Conservation (phyloP, 2,329 filamentous ascomycete species). For the Botrytis elliptica region DNA sequence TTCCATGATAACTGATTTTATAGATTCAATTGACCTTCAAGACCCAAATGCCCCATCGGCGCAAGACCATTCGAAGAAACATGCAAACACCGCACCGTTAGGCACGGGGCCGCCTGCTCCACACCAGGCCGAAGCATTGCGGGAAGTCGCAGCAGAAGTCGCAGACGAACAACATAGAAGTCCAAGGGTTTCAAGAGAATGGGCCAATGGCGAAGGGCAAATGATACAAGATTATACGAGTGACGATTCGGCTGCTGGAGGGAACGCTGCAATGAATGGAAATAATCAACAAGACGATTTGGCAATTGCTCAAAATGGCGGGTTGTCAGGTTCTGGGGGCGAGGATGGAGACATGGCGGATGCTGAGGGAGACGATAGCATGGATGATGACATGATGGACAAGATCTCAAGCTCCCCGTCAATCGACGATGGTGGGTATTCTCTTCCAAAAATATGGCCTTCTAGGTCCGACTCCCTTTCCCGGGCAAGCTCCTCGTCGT, state of each 20-base stretch:
- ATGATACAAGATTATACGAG: slow-evolving; percentile 43
- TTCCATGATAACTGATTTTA: slow-evolving; percentile 27
- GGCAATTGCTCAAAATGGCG: slow-evolving; percentile 62
- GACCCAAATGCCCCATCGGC: slow-evolving; percentile 78
- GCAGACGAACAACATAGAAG: slow-evolving; percentile 68
- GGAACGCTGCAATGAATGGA: slow-evolving; percentile 43
- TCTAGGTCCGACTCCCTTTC: slow-evolving; percentile 35
- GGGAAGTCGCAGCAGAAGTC: slow-evolving; percentile 74
- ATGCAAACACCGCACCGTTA: slow-evolving; percentile 49
- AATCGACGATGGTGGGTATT: slow-evolving; percentile 95
- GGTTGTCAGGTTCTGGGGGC: slow-evolving; percentile 45
- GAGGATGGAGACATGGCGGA: slow-evolving; percentile 66
- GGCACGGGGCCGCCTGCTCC: slow-evolving; percentile 49
- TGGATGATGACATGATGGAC: slow-evolving; percentile 92
- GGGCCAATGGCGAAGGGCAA: slow-evolving; percentile 41
- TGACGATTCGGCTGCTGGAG: slow-evolving; percentile 45
- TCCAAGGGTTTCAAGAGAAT: slow-evolving; percentile 58
- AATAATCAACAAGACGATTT: slow-evolving; percentile 54
- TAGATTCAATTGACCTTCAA: slow-evolving; percentile 95
- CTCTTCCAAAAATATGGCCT: slow-evolving; percentile 37
- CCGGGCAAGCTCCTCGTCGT: slow-evolving; percentile 25
- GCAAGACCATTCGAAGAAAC: slow-evolving; percentile 69
- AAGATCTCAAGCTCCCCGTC: slow-evolving; percentile 98
- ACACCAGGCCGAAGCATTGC: slow-evolving; percentile 82
- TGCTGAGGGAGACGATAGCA: slow-evolving; percentile 68